Evolutionary conservation across 768 basidiomycete genomes (phyloP), one percentile per base, ranked within the genome.

Genomic region (Leccinum arenicola): DNA sequence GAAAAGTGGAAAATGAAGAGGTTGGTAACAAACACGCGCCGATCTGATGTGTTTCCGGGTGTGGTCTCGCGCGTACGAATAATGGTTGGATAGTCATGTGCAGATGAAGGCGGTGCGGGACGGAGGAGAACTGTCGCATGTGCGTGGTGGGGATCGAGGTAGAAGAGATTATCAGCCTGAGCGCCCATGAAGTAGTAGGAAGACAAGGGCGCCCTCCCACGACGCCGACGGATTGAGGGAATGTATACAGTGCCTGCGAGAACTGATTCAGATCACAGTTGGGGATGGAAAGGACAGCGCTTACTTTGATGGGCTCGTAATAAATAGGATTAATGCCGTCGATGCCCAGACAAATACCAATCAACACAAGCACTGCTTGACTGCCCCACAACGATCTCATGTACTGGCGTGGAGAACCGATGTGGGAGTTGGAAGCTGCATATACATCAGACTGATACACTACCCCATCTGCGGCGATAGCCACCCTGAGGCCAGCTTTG

Each of bases 141-240:
- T 0, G 92, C 79, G 66, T 95, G 84, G 68, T 91, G 87, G 2
- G 89, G 88, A 73, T 91, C 86, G 36, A 91, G 83, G 67, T 93
- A 90, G 68, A 93, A 88, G 7, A 98, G 80, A 52, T 86, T 89
- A 62, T 95, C 90, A 3, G 87, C 89, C 70, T 99, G 96, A 0
- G 88, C 82, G 15, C 93, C 96, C 51, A 99, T 91, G 69, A 99
- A 99, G 73, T 98, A 99, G 73, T 97, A 98, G 0, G 95, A 97
- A 0, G 93, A 95, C n/a, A 91, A 91, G 96, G 96, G 21, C 96
- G 83, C 3, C 96, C 96, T 38, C 96, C 96, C 0, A 95, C 94
- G 55, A 99, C 98, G 43, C 96, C 96, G 38, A 97, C 90, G 2
- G 89, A 93, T 75, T 98, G 96, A 0, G 95, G 95, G 73, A 95